Percentiles rank a stretch among this genome's conserved stretches.
phyloP scores from a whole-genome alignment of 345 rosid species.

The Aquilaria yunnanensis region DNA sequence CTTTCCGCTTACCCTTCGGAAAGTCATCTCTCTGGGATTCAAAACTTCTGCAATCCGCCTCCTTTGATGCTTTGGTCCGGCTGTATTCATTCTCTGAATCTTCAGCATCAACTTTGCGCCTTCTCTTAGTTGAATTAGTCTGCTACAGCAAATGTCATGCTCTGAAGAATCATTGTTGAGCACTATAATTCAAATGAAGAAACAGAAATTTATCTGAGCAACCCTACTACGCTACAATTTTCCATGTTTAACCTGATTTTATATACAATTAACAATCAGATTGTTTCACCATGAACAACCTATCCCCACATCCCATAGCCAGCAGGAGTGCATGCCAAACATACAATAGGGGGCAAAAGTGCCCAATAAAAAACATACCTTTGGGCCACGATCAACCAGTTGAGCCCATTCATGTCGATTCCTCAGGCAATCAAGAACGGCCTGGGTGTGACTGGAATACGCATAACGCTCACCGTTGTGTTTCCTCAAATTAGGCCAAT shows the following conservation, averaged over 20 bases:
- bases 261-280: too few species aligned
- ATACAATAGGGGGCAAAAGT: neutral
- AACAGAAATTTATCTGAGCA: too few species aligned
- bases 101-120: slow-evolving; percentile 73
- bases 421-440: slow-evolving; percentile 97
- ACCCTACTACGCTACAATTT: too few species aligned
- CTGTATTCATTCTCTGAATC: slow-evolving; percentile 60
- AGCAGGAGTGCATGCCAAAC: neutral
- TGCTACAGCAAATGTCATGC: slow-evolving; percentile 22
- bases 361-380: slow-evolving; percentile 37
- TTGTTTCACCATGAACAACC: too few species aligned
- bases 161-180: neutral
- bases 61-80: slow-evolving; percentile 35
- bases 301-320: neutral
- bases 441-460: slow-evolving; percentile 95
- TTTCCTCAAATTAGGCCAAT: slow-evolving; percentile 96
- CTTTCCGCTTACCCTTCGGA: slow-evolving; percentile 92
- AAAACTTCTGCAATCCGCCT: slow-evolving; percentile 29
- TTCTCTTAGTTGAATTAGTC: slow-evolving; percentile 83
- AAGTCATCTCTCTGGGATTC: slow-evolving; percentile 74
- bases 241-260: too few species aligned
- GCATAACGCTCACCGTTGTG: slow-evolving; percentile 99
- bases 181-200: too few species aligned
- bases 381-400: slow-evolving; percentile 98
- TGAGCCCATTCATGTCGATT: slow-evolving; percentile 97